Conservation (phyloP, 2,329 filamentous ascomycete species). For the Kalmusia sp. region DNA sequence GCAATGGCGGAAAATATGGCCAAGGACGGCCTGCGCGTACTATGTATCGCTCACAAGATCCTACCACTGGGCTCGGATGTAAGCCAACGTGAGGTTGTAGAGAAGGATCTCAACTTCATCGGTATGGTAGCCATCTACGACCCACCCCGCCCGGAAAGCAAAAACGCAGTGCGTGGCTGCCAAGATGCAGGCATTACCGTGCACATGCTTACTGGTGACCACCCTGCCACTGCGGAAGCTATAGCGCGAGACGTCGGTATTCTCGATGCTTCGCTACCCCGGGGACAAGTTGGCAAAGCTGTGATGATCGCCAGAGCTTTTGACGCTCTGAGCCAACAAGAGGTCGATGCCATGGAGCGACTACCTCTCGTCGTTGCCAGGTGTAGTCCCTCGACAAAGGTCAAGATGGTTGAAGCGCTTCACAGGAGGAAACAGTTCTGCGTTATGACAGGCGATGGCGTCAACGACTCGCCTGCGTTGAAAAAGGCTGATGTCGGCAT, state of each 20-base stretch:
- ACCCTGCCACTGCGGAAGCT: conserved; percentile 54
- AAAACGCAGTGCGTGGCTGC: conserved; percentile 57
- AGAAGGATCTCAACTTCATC: conserved; percentile 73
- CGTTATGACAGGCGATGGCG: conserved; percentile 53
- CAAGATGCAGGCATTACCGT: conserved; percentile 57
- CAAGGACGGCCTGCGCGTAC: conserved; percentile 46
- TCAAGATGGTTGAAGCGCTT: conserved; percentile 55
- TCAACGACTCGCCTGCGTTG: conserved; percentile 51
- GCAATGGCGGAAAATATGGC: conserved; percentile 45
- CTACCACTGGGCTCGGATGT: conserved; percentile 35
- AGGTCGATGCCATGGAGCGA: conserved; percentile 50
- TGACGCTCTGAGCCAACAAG: conserved; percentile 51
- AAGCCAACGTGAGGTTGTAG: conserved; percentile 65
- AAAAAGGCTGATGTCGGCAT: conserved; percentile 51
- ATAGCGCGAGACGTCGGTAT: conserved; percentile 58
- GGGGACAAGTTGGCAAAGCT: conserved; percentile 24
- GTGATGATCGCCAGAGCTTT: conserved; percentile 55
- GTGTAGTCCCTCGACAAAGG: conserved; percentile 55
- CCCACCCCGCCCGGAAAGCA: conserved; percentile 82
- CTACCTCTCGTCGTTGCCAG: conserved; percentile 55
- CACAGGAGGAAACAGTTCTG: conserved; percentile 47
- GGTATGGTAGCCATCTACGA: conserved; percentile 90
- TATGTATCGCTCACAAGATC: conserved; percentile 47
- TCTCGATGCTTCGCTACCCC: conserved; percentile 29
- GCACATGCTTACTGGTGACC: conserved; percentile 59